Base-by-base conservation (phyloP, 495 filamentous ascomycete species). In the Hypoxylon trugodes region DNA sequence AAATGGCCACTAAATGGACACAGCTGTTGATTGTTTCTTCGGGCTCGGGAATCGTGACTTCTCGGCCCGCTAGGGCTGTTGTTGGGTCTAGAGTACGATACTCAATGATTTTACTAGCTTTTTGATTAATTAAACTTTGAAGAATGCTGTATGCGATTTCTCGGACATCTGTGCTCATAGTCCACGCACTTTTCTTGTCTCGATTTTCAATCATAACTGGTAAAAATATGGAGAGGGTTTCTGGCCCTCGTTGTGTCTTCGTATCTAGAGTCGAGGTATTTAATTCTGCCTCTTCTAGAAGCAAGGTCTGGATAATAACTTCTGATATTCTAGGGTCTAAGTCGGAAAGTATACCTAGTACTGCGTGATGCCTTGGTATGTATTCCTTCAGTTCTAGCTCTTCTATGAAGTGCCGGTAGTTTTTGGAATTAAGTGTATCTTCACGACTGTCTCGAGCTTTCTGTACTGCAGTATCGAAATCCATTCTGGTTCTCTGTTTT, bases 161-260 rank as follows among this genome's bases (percentile, higher is more conserved):
- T 13, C 90, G 77, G 25, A 84, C 70, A 0, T 43, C 18, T 10
- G 78, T 80, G 48, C 86, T 87, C 9, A 79, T 60, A 49, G 79
- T 79, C 90, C 90, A 93, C 2, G 86, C 85, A 59, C 85, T 90
- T 32, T 79, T 66, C 28, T 37, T 68, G n/a, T 49, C 30, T 13
- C 66, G 57, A 45, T 74, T 56, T 45, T 60, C 57, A 18, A 68
- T 13, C 50, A 72, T 38, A 22, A 72, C 42, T 36, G 70, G 70
- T 32, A 70, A 21, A 26, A 72, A 72, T 40, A 72, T 68, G 4
- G 70, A 58, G 24, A 72, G 40, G 4, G 64, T 55, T 21, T 72
- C 67, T 40, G 68, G 70, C 2, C 68, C 70, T 59, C 70, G 64
- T 12, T 41, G 49, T 6, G 46, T 28, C 6, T 61, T 47, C 12